phyloP scores from a whole-genome alignment of 2,329 filamentous ascomycete genomes.

The Claviceps sp. region DNA sequence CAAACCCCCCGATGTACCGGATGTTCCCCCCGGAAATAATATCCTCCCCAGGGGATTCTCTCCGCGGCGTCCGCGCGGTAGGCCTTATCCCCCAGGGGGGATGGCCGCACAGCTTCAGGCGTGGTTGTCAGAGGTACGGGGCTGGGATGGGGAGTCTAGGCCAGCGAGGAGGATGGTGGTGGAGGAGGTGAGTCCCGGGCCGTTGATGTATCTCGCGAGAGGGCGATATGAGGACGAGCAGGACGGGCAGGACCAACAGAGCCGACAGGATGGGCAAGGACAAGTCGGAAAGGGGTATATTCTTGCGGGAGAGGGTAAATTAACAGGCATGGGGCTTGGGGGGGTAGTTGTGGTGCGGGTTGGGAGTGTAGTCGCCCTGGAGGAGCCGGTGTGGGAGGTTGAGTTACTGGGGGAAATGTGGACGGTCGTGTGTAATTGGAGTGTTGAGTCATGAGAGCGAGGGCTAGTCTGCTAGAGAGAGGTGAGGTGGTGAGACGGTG shows the following conservation, averaged over 20 bases:
- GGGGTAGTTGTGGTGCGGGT: conserved; percentile 14
- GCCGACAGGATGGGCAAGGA: neutral
- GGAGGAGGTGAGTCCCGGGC: conserved; percentile 17
- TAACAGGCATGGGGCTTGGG: conserved; percentile 20
- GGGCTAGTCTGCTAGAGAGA: no score
- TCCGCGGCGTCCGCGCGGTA: conserved; percentile 23
- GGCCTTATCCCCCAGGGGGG: conserved; percentile 22
- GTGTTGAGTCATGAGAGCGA: neutral
- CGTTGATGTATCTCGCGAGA: conserved; percentile 22
- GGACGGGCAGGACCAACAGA: no score
- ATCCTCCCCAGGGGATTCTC: conserved; percentile 20
- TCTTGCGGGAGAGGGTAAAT: conserved; percentile 23
- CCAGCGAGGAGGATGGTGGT: conserved; percentile 14
- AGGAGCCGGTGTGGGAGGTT: conserved; percentile 25
- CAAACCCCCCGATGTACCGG: conserved; percentile 15
- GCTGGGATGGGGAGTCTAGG: conserved; percentile 14
- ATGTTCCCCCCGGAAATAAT: conserved; percentile 7
- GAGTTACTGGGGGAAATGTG: conserved; percentile 19
- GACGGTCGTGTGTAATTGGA: conserved; percentile 28
- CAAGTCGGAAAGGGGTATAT: conserved; percentile 14
- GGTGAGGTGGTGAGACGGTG: no score
- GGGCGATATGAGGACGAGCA: conserved; percentile 9
- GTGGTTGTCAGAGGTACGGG: conserved; percentile 27
- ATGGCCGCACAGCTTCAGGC: conserved; percentile 26
- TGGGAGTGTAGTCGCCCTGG: conserved; percentile 20